These are phyloP conservation scores for Oenanthe sinensis DNA, from an alignment of 129 eudicot species.

Conservation along the genomic window DNA sequence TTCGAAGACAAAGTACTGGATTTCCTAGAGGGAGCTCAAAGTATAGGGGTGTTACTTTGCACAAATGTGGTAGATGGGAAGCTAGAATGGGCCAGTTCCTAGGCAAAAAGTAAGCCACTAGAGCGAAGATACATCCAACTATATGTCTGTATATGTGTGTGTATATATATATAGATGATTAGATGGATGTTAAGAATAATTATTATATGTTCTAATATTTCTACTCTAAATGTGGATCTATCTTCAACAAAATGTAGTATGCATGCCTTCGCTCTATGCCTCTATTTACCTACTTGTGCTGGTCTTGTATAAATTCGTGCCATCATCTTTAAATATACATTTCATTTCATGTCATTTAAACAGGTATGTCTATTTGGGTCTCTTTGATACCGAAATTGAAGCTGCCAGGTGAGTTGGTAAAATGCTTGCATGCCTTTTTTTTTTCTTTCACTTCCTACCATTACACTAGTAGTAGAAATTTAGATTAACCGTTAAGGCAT, in stretches of 20 bases:
- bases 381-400: slow-evolving; percentile 93
- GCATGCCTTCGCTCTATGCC: neutral
- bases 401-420: slow-evolving; percentile 69
- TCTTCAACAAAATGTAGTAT: slow-evolving; percentile 3
- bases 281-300: neutral
- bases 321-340: neutral
- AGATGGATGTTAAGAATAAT: neutral
- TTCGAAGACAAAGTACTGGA: slow-evolving; percentile 55
- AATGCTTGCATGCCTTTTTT: slow-evolving; percentile 17
- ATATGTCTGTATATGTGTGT: neutral
- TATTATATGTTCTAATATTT: neutral
- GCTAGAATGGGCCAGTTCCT: slow-evolving; percentile 72
- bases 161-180: too few relatives aligned
- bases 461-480: neutral
- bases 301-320: neutral
- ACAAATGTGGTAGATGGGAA: slow-evolving; percentile 63
- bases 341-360: slow-evolving; percentile 1
- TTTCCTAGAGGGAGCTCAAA: slow-evolving; percentile 55
- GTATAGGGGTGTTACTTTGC: slow-evolving; percentile 54
- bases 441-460: neutral
- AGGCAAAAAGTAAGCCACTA: slow-evolving; percentile 47
- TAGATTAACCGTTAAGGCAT: neutral
- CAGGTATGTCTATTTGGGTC: slow-evolving; percentile 95
- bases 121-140: neutral
- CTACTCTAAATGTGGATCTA: neutral